Evolutionary conservation across 2,329 filamentous ascomycete genomes (phyloP).

Genomic region (Alternaria sp.): DNA sequence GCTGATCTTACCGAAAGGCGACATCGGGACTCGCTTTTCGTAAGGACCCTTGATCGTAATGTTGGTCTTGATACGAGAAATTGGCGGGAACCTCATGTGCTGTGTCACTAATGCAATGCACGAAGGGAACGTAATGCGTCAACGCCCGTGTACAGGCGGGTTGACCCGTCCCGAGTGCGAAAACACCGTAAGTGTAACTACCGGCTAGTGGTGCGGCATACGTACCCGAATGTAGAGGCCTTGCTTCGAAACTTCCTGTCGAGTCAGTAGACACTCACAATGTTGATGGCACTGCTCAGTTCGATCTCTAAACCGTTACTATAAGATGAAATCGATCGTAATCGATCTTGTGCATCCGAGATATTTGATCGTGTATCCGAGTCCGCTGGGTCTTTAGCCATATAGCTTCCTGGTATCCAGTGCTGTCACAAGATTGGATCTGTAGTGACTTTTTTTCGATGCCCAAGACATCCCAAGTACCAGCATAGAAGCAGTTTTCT

Average conservation of each 20-base stretch:
- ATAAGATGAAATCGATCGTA: not conserved
- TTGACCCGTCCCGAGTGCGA: not conserved
- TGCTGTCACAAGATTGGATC: not conserved
- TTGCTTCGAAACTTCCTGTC: not conserved
- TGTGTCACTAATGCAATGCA: not conserved
- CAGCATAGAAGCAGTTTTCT: not conserved
- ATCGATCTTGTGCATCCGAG: not conserved
- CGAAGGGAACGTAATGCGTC: not conserved
- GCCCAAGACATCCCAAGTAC: not conserved
- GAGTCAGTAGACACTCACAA: constrained; percentile 2
- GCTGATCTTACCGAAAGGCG: not conserved
- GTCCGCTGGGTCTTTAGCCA: not conserved
- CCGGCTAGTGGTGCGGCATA: not conserved
- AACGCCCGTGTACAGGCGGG: not conserved
- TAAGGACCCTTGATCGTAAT: not conserved
- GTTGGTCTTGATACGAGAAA: not conserved
- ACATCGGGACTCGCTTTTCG: not conserved
- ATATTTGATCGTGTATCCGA: not conserved
- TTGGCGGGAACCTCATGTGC: not conserved
- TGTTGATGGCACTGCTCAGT: not conserved
- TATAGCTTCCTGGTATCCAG: too few species aligned
- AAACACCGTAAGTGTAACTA: not conserved
- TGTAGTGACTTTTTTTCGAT: not conserved
- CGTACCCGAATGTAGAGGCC: not conserved
- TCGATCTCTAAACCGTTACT: not conserved